Percentiles rank a stretch among this genome's conserved stretches.
Conservation (phyloP, 495 filamentous ascomycete species). For the Neurospora africana region DNA sequence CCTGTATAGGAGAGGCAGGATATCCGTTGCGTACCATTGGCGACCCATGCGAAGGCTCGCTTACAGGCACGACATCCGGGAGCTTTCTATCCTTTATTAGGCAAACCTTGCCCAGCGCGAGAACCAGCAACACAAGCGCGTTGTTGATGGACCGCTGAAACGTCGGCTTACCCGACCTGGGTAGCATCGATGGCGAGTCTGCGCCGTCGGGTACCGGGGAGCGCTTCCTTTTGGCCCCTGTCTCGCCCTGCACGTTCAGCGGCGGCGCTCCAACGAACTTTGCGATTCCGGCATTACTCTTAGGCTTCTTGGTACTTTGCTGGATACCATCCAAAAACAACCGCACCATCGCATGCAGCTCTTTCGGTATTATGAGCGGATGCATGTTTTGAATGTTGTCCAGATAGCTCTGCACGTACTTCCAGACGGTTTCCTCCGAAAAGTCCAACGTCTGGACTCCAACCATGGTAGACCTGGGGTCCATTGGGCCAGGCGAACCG, state of each 20-base stretch:
- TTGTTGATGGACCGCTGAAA: constrained; percentile 54
- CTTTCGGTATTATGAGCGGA: constrained; percentile 57
- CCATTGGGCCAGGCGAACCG: constrained; percentile 27
- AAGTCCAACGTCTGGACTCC: constrained; percentile 49
- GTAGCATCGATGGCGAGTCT: constrained; percentile 22
- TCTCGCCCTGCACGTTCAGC: constrained; percentile 18
- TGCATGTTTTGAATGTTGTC: constrained; percentile 79
- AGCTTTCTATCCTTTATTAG: constrained; percentile 45
- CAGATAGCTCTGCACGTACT: constrained; percentile 61
- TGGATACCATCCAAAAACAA: constrained; percentile 36
- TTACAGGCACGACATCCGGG: constrained; percentile 48
- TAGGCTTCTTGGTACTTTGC: constrained; percentile 14
- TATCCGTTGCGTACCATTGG: constrained; percentile 38
- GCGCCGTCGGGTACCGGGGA: constrained; percentile 29
- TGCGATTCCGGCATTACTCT: constrained; percentile 10
- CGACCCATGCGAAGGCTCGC: constrained; percentile 30
- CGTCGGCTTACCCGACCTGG: constrained; percentile 27
- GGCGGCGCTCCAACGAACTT: constrained; percentile 18
- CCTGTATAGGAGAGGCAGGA: constrained; percentile 34
- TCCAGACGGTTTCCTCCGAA: constrained; percentile 47
- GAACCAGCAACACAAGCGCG: constrained; percentile 67
- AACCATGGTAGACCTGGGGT: constrained; percentile 41
- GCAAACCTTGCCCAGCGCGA: constrained; percentile 81
- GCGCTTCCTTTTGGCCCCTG: constrained; percentile 50
- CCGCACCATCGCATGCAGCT: constrained; percentile 40